These are phyloP conservation scores for Stephanocyclus meneghinianus DNA, from an alignment of 352 stramenopile genomes.

Conservation along the genomic window DNA sequence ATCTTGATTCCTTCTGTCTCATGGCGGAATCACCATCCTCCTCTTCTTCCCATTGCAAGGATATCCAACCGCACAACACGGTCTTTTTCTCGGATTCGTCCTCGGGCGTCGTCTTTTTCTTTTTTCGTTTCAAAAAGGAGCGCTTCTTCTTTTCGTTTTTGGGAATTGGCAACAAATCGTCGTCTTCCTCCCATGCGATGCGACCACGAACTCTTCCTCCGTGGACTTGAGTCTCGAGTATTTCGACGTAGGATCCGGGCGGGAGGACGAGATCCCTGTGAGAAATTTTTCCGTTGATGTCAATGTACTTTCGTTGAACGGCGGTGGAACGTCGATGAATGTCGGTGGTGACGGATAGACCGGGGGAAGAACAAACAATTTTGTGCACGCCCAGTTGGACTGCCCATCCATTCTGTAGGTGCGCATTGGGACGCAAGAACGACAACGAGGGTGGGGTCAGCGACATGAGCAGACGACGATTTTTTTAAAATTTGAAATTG, in stretches of 20 bases:
- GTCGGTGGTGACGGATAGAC: slow-evolving; percentile 23
- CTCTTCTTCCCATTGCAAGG: slow-evolving; percentile 30
- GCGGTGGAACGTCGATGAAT: slow-evolving; percentile 20
- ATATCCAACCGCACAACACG: slow-evolving; percentile 38
- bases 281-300: background rate
- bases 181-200: slow-evolving; percentile 36
- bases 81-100: slow-evolving; percentile 1
- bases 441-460: no score
- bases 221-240: slow-evolving; percentile 46
- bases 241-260: slow-evolving; percentile 32
- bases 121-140: slow-evolving; percentile 5
- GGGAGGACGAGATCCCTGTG: slow-evolving; percentile 18
- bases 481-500: no score
- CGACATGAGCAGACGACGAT: no score
- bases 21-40: background rate
- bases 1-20: background rate
- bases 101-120: slow-evolving; percentile 5
- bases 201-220: slow-evolving; percentile 32
- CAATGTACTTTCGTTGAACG: slow-evolving; percentile 14
- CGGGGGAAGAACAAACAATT: slow-evolving; percentile 29
- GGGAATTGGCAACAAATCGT: background rate
- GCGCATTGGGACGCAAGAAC: no score
- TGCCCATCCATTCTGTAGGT: slow-evolving; percentile 31
- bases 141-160: slow-evolving; percentile 20
- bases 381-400: slow-evolving; percentile 47